These are phyloP conservation scores for Schizochytrium sp. DNA, from an alignment of 108 stramenopile genomes.

Conservation along the genomic window DNA sequence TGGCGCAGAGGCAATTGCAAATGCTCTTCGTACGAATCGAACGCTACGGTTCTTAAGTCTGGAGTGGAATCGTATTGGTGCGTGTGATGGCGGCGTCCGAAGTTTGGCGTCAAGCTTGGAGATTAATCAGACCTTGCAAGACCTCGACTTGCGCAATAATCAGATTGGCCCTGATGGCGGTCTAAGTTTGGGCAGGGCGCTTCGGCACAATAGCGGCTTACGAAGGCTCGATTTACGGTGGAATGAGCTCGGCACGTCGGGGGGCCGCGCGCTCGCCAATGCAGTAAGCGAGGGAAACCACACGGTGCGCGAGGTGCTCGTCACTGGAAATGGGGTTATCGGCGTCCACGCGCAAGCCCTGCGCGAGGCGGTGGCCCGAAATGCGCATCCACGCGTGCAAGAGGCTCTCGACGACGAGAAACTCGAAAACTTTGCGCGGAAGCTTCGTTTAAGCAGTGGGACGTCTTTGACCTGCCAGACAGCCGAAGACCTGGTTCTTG, in stretches of 20 bases:
- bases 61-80: conserved; percentile 5
- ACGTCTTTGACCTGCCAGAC: not conserved
- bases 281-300: not conserved
- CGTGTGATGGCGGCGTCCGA: not conserved
- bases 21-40: not conserved
- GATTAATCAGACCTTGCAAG: not conserved
- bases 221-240: not conserved
- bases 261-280: not conserved
- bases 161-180: not conserved
- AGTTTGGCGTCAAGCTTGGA: not conserved
- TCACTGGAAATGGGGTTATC: not conserved
- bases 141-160: conserved; percentile 15
- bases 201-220: not conserved
- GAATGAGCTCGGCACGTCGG: not conserved
- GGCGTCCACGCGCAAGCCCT: not conserved
- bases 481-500: not conserved
- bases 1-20: not conserved
- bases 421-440: not conserved
- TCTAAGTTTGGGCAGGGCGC: not conserved
- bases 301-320: not conserved
- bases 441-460: not conserved
- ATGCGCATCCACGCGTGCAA: not conserved
- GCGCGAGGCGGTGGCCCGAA: not conserved
- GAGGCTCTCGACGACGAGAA: not conserved
- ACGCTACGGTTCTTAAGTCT: not conserved